Base-by-base conservation (phyloP, 768 basidiomycete species). In the Amanita brunnescens region DNA sequence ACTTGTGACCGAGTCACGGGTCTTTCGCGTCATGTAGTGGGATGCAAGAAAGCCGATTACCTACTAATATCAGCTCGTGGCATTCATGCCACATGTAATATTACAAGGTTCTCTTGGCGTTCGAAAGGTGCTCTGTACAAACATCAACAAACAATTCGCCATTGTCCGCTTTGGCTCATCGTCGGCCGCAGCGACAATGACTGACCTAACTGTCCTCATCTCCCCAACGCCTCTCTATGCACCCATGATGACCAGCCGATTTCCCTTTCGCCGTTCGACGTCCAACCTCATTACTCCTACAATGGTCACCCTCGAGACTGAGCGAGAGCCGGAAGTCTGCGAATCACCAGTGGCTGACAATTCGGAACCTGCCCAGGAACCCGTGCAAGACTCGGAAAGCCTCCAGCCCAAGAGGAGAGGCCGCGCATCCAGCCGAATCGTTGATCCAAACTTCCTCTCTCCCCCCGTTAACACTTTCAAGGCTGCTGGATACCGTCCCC, bases 391-490 rank as follows among this genome's bases (percentile, higher is more conserved):
- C 24, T 6, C 20, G 3, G 7, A 14, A 10, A 8, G 29, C 10
- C 43, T 30, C 23, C 54, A 58, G 24, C 52, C 61, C 57, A 49
- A 32, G 35, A 24, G 49, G 30, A 16, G 49, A 53, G 39, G 47
- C 54, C 14, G 62, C 50, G 9, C 60, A 3, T 43, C 23, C 16
- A 20, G 16, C 33, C 49, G 54, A 35, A 24, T 37, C 1, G 32
- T 51, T 26, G 68, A 77, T 52, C 59, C 59, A 6, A 60, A 62
- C 14, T 61, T 77, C 21, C 70, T 78, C 30, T 74, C 73, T 8
- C 77, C 77, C 1, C 77, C 77, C 1, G 60, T 71, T 26, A 73
- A 76, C 55, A 76, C 75, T 20, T 76, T 70, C 70, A 76, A 72
- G 51, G 65, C 73, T 4, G 49, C 45, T 53, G 26, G 32, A 53